Evolutionary conservation across 305 asterid genomes (phyloP), one percentile per base, ranked within the genome.

Genomic region (Withania somnifera): DNA sequence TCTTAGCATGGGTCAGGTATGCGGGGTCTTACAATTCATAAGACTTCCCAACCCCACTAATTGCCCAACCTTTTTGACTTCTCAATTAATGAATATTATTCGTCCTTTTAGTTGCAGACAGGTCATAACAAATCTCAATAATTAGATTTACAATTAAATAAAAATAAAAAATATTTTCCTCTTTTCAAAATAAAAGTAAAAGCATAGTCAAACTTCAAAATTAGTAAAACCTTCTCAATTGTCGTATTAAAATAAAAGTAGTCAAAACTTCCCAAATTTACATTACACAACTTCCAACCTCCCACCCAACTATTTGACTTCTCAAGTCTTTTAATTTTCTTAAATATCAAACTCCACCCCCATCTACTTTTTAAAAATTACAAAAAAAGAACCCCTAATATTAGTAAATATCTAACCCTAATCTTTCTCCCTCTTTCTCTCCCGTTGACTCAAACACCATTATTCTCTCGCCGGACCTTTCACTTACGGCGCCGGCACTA

Each of bases 221-320:
- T 73, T 66, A 3, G 24, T 15, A 24, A 60, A 28, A 15, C 17
- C 28, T 2, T 26, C 80, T 75, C 80, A 28, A 50, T 50, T 30
- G 17, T 50, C 45, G 79, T 75, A 75, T 75, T 75, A 75, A 47
- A 75, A 22, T 36, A 73, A 75, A 50, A 26, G 26, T 75, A 75
- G 45, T 75, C 80, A 75, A 75, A 75, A 75, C 9, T 75, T 75
- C n/a, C 28, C 80, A 75, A 50, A 75, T 75, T 75, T 75, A 50
- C 80, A 75, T 26, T n/a, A 28, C 26, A 50, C 3, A 34, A 28
- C 61, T 45, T 45, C 22, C 28, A 9, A 15, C 56, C 19, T 6
- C 78, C 78, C 19, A 38, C 19, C 19, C 7, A 19, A 45, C 38
- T 24, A 50, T 71, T 11, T 24, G 40, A 22, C 58, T 45, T 45